Percentiles rank a stretch among this genome's conserved stretches.
Evolutionary conservation across 2,329 filamentous ascomycete species (phyloP).

Genomic region (Alternaria sp.): DNA sequence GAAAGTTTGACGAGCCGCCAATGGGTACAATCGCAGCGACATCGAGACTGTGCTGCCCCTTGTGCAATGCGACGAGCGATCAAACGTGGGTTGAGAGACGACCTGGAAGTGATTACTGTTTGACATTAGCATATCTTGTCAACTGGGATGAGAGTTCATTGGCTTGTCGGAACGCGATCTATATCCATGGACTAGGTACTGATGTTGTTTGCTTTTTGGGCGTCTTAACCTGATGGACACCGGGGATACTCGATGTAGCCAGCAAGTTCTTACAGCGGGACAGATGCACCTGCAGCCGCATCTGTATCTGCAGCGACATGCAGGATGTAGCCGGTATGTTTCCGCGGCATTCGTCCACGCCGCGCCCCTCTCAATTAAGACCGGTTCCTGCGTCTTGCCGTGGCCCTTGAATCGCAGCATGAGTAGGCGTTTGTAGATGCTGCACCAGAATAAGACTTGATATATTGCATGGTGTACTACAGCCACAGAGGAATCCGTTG

Average conservation of each 20-base stretch:
- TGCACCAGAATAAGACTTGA: not conserved
- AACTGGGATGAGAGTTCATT: conserved; percentile 3
- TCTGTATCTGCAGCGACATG: conserved; percentile 3
- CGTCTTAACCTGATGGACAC: not conserved
- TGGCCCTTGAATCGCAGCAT: not conserved
- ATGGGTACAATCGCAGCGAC: not conserved
- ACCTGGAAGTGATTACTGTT: conserved; percentile 2
- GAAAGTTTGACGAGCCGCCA: not conserved
- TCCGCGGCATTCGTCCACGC: not conserved
- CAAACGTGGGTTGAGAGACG: conserved; percentile 5
- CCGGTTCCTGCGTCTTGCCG: not conserved
- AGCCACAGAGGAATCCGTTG: not conserved
- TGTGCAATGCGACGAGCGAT: not conserved
- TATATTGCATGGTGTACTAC: not conserved
- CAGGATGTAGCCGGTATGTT: conserved; percentile 1
- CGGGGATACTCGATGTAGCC: not conserved
- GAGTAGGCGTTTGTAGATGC: not conserved
- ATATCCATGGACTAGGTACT: conserved; percentile 4
- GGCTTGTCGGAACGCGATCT: conserved; percentile 1
- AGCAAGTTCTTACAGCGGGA: not conserved
- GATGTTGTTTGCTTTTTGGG: conserved; percentile 8
- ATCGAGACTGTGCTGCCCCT: not conserved
- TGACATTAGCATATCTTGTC: not conserved
- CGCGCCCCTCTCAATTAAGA: not conserved
- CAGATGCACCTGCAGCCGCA: not conserved